Evolutionary conservation across 2,329 filamentous ascomycete species (phyloP), one percentile per base, ranked within the genome.

Genomic region (Xylogone sp.): DNA sequence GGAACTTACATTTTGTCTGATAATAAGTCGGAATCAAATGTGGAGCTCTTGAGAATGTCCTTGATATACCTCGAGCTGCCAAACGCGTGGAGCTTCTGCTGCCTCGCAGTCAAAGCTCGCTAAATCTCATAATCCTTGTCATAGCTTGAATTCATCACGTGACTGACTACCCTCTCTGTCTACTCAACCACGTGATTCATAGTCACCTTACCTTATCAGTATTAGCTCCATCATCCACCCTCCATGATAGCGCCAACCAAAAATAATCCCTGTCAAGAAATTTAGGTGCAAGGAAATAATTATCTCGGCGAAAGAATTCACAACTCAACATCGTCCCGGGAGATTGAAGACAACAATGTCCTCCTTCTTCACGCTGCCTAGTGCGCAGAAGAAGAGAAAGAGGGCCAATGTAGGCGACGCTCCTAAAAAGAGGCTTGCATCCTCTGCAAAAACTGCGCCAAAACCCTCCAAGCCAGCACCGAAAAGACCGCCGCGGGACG

Each of bases 331-430:
- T 27, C 43, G 20, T 12, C 5, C 43, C 10, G 10, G 16, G 43
- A 21, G 16, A 12, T 19, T 18, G 24, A 22, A 53, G 45, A 48
- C 45, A 45, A 57, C 22, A 21, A 95, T 96, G 92, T 96, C 93
- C 65, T 96, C 92, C 39, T 99, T 97, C 73, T 99, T 99, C 73
- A 96, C 92, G 48, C 76, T 87, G 39, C 91, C 94, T 5, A 87
- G 88, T 42, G 87, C 88, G 47, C 87, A 93, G 66, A 90, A 89
- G 75, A 97, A 97, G 79, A 81, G 94, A 63, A 97, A 97, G 78
- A 81, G 92, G 55, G 65, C 75, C 6, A 69, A 74, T 51, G 76
- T 78, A 21, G 66, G 74, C 16, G 77, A 83, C 47, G 70, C 69
- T 5, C 78, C 82, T 2, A 84, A 84, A 68, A 87, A 85, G 65